phyloP scores from a whole-genome alignment of 2,329 filamentous ascomycete species.

The Pezicula carpinea region DNA sequence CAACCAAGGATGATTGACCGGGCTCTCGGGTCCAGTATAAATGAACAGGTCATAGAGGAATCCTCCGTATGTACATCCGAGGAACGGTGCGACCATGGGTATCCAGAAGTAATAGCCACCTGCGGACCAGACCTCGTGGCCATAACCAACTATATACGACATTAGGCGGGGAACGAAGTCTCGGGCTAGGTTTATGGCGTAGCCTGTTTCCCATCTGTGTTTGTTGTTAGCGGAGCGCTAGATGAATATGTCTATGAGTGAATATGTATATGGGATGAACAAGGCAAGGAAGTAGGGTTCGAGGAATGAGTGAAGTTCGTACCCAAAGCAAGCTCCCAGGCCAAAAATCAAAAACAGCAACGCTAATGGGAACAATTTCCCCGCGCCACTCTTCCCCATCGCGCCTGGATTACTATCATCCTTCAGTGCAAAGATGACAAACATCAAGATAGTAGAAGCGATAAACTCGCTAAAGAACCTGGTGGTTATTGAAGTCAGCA shows the following conservation, averaged over 20 bases:
- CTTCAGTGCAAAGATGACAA: slow-evolving; percentile 66
- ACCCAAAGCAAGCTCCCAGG: slow-evolving; percentile 63
- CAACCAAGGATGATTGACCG: slow-evolving; percentile 63
- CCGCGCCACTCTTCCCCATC: slow-evolving; percentile 48
- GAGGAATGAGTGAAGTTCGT: not conserved
- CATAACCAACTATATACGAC: slow-evolving; percentile 65
- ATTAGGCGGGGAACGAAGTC: slow-evolving; percentile 68
- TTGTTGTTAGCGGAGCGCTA: not conserved
- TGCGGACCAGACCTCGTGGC: slow-evolving; percentile 59
- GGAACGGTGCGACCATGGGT: slow-evolving; percentile 67
- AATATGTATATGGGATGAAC: not conserved
- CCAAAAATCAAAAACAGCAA: slow-evolving; percentile 72
- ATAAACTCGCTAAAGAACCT: slow-evolving; percentile 67
- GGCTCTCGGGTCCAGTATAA: slow-evolving; percentile 61
- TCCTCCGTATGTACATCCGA: slow-evolving; percentile 58
- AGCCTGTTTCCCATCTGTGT: slow-evolving; percentile 65
- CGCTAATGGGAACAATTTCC: slow-evolving; percentile 52
- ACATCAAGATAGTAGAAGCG: slow-evolving; percentile 63
- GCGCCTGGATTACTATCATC: slow-evolving; percentile 42
- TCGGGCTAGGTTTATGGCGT: slow-evolving; percentile 69
- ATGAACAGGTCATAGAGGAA: slow-evolving; percentile 65
- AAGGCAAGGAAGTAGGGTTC: not conserved
- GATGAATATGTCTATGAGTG: not conserved
- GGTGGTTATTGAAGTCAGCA: no score
- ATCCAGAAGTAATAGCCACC: slow-evolving; percentile 73